Base-by-base conservation (phyloP, 1,284 basidiomycete species). In the Apiotrichum sp. region DNA sequence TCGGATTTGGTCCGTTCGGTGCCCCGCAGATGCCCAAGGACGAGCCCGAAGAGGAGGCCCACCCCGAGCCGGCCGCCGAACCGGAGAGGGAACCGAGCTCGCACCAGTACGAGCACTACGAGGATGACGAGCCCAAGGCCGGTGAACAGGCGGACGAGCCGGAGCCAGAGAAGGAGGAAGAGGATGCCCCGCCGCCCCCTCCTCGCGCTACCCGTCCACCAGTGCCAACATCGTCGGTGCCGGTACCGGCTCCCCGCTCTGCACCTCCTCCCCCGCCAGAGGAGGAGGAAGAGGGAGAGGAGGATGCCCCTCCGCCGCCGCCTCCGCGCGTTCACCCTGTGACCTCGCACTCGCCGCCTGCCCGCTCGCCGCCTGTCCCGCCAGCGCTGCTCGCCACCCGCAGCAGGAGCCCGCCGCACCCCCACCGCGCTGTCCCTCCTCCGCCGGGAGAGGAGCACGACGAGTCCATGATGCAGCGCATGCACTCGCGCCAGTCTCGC, bases 1-100 rank as follows among this genome's bases (percentile, higher is more conserved):
- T 76, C 1, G 72, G 73, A 3, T 72, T 74, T 16, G 73, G 75
- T 5, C 69, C 77, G 64, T 75, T 75, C 62, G 38, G 34, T 16
- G 51, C 11, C 4, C 44, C 22, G 11, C 40, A 6, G 8, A 16
- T 6, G 40, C 42, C 35, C 7, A 39, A 50, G 14, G 50, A 47
- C 32, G 34, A 57, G 32, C 45, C 51, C 13, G 50, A 53, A 44
- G 42, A 14, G 36, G 41, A 41, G 2, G 32, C 6, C 14, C 48
- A 50, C 35, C 13, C 22, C 13, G 36, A 44, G 9, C 3, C 32
- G 6, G 42, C 36, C 13, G 36, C 36, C 13, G 7, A 7, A 13
- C 36, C 36, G 13, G 36, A 38, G 47, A 46, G 33, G 22, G 22
- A 22, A 22, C 22, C 22, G 22, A 22, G 22, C 22, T 22, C 22